Evolutionary conservation across 495 filamentous ascomycete species (phyloP), one percentile per base, ranked within the genome.

Genomic region (Trichoderma erinaceum): DNA sequence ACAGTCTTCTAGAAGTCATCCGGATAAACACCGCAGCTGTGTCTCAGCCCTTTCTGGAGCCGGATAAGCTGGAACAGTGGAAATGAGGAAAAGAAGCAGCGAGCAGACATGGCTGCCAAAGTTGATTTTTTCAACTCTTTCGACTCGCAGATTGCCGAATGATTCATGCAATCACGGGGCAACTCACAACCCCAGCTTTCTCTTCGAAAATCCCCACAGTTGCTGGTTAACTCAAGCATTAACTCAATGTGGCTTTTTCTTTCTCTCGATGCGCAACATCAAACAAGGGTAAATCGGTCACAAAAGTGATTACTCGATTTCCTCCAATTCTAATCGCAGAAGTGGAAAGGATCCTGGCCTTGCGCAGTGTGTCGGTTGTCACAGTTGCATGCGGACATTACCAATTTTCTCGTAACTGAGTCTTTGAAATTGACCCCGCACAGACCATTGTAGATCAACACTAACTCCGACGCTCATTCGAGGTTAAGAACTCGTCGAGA

Each of bases 31-130:
- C 56, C 16, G 32, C 52, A 10, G 18, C 66, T 12, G 38, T 63
- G 66, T 52, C 66, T 15, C 66, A 68, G 35, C 66, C 66, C 16
- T 63, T 68, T 16, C 66, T 68, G 1, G 29, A 68, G 56, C 66
- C 66, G 38, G 50, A 41, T 2, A 23, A 61, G 25, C 18, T 68
- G 3, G 52, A 61, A 29, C 21, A 61, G 25, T 68, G 50, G 50
- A 61, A 46, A 65, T 65, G 41, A 65, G 3, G 35, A 25, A 16
- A 65, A 3, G 25, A 38, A 35, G 32, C 7, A 64, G 12, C 27
- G 6, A 35, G 29, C 29, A n/a, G 16, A 4, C 32, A 65, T 65
- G 18, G 15, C 13, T 21, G 15, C 21, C 41, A 32, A 35, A n/a
- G 8, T 65, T 65, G n/a, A 29, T 32, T 2, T 13, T 23, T 61